Evolutionary conservation across 352 stramenopile species (phyloP).

Genomic region (Pythium rhizo-oryzae): DNA sequence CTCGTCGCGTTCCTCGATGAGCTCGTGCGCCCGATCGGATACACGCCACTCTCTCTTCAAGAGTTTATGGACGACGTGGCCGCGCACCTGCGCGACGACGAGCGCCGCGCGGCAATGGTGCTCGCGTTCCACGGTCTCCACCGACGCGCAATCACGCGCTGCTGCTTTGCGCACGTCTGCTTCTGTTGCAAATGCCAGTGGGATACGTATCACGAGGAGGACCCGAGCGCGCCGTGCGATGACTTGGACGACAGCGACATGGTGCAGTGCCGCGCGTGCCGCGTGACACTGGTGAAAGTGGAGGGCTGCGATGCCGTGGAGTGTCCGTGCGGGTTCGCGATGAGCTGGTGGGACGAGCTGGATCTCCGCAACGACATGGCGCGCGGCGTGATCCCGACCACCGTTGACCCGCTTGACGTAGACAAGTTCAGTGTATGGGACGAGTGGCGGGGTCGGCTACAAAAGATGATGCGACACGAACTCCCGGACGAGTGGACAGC

Average conservation of each 20-base stretch:
- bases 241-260: constrained; percentile 1
- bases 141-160: constrained; percentile 17
- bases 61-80: neutral
- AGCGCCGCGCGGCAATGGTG: constrained; percentile 22
- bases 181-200: constrained; percentile 26
- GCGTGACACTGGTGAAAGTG: constrained; percentile 27
- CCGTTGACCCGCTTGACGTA: constrained; percentile 38
- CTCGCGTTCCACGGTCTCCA: constrained; percentile 16
- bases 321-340: constrained; percentile 32
- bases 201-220: neutral
- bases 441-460: neutral
- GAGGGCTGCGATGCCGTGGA: constrained; percentile 27
- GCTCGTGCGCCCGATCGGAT: neutral
- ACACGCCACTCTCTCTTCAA: neutral
- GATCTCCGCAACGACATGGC: constrained; percentile 3
- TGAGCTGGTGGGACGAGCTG: constrained; percentile 36
- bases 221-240: constrained; percentile 1
- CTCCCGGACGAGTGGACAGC: neutral
- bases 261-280: constrained; percentile 27
- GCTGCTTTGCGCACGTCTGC: constrained; percentile 10
- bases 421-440: constrained; percentile 29
- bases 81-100: constrained; percentile 14
- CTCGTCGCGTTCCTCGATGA: neutral
- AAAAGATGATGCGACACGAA: neutral
- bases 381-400: constrained; percentile 22